Base-by-base conservation (phyloP, 1,284 basidiomycete genomes). In the Cryptococcus jaspeensis region DNA sequence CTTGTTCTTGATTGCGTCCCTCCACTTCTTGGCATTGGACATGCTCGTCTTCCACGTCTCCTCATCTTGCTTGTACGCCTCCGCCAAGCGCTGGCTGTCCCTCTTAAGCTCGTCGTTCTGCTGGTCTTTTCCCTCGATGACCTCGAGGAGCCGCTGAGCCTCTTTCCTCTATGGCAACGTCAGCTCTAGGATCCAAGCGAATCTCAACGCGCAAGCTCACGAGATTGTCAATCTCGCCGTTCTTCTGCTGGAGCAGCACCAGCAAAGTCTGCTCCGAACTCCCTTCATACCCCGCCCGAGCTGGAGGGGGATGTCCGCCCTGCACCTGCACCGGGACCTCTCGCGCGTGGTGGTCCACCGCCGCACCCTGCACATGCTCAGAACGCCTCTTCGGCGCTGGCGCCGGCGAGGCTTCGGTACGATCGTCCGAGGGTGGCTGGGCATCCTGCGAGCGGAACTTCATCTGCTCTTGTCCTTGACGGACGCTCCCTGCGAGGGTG, bases 21-120 rank as follows among this genome's bases (percentile, higher is more conserved):
- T 52, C 51, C 51, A 52, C 15, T 32, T 32, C 28, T 43, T 52
- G 11, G 41, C 51, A 36, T 43, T 52, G 1, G 15, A 18, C 23
- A 52, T 43, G 28, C 51, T 52, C 4, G 41, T 52, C 22, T 43
- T 52, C 51, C 51, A 52, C 18, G 25, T 44, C 16, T 32, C 8
- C 28, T 52, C 25, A 15, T 44, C 42, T 22, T 52, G 40, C 20
- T 32, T 25, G 35, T 44, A 37, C 13, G 18, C n/a, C 22, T 38
- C 28, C 7, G 15, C 20, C 12, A 52, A 39, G n/a, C 28, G 32
- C 23, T 52, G 22, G 15, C 13, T 11, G 5, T 44, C 25, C 13
- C 39, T 18, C 16, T 18, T 7, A 23, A 52, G 51, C 4, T 52
- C 32, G 18, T 44, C 28, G 28, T 52, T 23, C 43, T 22, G 15